Base-by-base conservation (phyloP, 495 filamentous ascomycete species). In the Paragyromitra xinjiangensis region DNA sequence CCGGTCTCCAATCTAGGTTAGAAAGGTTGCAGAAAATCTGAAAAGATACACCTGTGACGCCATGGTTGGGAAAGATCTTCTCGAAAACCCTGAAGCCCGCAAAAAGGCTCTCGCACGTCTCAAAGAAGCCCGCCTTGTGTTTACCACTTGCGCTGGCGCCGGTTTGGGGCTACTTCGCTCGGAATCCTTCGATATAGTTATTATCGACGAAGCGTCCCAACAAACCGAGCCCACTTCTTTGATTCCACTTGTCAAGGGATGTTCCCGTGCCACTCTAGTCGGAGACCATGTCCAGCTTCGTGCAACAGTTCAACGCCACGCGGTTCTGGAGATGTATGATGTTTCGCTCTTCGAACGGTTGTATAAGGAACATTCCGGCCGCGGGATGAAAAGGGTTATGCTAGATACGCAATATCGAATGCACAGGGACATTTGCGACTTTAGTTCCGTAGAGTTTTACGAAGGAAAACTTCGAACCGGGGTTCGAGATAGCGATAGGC, bases 401-500 rank as follows among this genome's bases (percentile, higher is more conserved):
- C 82, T 88, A 5, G 86, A 88, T 70, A 87, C 84, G 2, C 87
- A 88, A 63, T 88, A 88, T 76, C 84, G 87, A n/a, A 88, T 88
- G 86, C 86, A 88, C 67, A 69, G 63, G 1, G 78, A 75, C 3
- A 86, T 88, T 50, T 87, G 86, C 71, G 64, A 51, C 8, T 86
- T 87, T 70, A 84, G 81, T 71, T 88, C 87, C 0, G 50, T 65
- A 0, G 86, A 88, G 72, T 88, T 88, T 75, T 88, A 88, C 65
- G 78, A 84, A 1, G 81, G 83, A 14, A 83, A 80, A 29, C 83
- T 88, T 6, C 75, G 72, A 16, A 87, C 87, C 1, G 86, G 84
- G 0, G 81, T 70, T 86, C 12, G 12, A 12, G 78, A 78, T 14
- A 34, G 50, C 11, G 62, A 63, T 2, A 77, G 85, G 19, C 71